These are phyloP conservation scores for Agapanthus africanus DNA, from an alignment of 106 monocot genomes.

Conservation along the genomic window DNA sequence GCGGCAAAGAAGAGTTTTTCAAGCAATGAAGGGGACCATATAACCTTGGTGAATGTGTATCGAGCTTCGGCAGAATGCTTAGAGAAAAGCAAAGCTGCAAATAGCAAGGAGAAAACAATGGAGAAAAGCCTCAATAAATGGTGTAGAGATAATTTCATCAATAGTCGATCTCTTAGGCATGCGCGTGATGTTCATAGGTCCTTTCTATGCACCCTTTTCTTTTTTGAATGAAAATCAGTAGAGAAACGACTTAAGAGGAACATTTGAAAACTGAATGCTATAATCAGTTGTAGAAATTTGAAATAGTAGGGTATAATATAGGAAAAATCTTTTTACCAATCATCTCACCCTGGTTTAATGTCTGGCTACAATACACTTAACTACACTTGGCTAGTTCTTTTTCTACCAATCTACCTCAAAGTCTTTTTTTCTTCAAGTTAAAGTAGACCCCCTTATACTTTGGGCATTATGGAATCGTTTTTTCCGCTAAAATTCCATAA, in stretches of 20 bases:
- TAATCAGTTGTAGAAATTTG: background rate
- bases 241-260: background rate
- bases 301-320: background rate
- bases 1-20: slow-evolving; percentile 69
- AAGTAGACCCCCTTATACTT: too few species aligned
- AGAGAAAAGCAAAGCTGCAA: slow-evolving; percentile 52
- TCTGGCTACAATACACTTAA: too few species aligned
- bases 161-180: slow-evolving; percentile 75
- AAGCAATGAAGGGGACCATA: slow-evolving; percentile 82
- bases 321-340: background rate
- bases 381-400: too few species aligned
- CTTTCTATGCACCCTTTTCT: background rate
- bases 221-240: background rate
- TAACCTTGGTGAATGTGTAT: slow-evolving; percentile 74
- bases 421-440: too few species aligned
- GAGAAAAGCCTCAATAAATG: slow-evolving; percentile 67
- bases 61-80: slow-evolving; percentile 54
- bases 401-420: too few species aligned
- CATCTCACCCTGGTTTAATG: background rate
- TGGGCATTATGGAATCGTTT: too few species aligned
- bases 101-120: slow-evolving; percentile 46
- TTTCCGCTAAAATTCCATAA: too few species aligned
- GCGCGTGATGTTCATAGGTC: slow-evolving; percentile 82
- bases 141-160: slow-evolving; percentile 95
- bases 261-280: background rate